phyloP scores from a whole-genome alignment of 176 grass and related monocot genomes.

The Secale cereale region DNA sequence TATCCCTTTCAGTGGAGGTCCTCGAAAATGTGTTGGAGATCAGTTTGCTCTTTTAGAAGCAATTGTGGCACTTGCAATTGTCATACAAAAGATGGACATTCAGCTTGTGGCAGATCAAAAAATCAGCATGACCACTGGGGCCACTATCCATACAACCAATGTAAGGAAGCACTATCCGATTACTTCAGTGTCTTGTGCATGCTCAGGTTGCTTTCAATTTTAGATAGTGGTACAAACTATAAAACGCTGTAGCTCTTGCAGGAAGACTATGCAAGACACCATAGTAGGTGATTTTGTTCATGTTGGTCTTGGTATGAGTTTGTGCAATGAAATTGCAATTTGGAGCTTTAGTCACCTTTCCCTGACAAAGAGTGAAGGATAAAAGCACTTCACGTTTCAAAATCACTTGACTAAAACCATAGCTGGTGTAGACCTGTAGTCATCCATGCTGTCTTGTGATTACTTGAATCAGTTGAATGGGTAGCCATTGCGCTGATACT shows the following conservation, averaged over 20 bases:
- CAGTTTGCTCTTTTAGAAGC: conserved; percentile 97
- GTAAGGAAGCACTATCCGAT: conserved; percentile 33
- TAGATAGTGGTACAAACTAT: not conserved
- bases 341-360: not conserved
- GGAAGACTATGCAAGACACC: not conserved
- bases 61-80: conserved; percentile 80
- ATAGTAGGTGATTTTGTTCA: not conserved
- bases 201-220: conserved; percentile 12
- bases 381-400: not conserved
- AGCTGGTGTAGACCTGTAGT: not conserved
- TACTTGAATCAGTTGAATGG: not conserved
- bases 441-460: not conserved
- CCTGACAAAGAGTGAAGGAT: not conserved
- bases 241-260: not conserved
- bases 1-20: conserved; percentile 96
- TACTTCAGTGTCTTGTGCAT: conserved; percentile 1
- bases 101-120: conserved; percentile 85
- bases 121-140: conserved; percentile 97
- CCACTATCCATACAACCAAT: conserved; percentile 95
- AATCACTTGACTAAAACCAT: not conserved
- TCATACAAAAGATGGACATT: conserved; percentile 76
- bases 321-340: not conserved
- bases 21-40: conserved; percentile 98
- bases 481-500: not conserved
- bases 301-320: not conserved